These are phyloP conservation scores for Oryza brachyantha DNA, from an alignment of 176 grass and related monocot genomes.

Conservation along the genomic window DNA sequence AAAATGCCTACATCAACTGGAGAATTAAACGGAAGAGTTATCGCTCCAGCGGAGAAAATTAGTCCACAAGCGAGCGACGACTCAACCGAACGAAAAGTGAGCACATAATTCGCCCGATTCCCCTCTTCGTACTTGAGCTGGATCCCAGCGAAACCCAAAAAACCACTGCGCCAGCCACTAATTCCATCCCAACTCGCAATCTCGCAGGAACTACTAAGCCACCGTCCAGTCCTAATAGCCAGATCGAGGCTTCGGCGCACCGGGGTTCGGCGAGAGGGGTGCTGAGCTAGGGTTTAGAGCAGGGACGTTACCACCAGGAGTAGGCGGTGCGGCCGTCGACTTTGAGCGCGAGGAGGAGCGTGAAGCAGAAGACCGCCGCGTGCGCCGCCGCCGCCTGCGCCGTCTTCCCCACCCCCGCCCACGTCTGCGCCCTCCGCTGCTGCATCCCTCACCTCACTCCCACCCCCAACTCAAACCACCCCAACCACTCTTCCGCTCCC, in stretches of 20 bases:
- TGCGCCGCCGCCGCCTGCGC: conserved; percentile 85
- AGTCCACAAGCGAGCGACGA: neutral
- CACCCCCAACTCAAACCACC: neutral
- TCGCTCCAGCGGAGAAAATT: neutral
- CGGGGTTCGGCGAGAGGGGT: neutral
- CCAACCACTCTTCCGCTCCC: neutral
- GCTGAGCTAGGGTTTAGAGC: conserved; percentile 38
- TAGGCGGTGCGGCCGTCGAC: conserved; percentile 60
- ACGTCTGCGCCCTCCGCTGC: conserved; percentile 72
- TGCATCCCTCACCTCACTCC: conserved; percentile 46
- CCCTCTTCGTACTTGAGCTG: neutral
- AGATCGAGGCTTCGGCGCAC: conserved; percentile 9
- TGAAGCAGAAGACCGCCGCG: conserved; percentile 83
- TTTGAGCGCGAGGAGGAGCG: conserved; percentile 67
- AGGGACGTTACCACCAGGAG: conserved; percentile 90
- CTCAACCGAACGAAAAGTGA: neutral
- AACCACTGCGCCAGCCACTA: neutral
- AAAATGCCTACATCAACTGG: neutral
- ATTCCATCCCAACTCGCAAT: neutral
- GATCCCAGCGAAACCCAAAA: neutral
- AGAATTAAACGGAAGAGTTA: neutral
- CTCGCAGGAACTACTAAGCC: neutral
- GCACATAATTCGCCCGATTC: neutral
- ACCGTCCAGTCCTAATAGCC: neutral
- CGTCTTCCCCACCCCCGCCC: conserved; percentile 80